Evolutionary conservation across 148 eudicot species (phyloP).

Genomic region (Diospyros lotus): DNA sequence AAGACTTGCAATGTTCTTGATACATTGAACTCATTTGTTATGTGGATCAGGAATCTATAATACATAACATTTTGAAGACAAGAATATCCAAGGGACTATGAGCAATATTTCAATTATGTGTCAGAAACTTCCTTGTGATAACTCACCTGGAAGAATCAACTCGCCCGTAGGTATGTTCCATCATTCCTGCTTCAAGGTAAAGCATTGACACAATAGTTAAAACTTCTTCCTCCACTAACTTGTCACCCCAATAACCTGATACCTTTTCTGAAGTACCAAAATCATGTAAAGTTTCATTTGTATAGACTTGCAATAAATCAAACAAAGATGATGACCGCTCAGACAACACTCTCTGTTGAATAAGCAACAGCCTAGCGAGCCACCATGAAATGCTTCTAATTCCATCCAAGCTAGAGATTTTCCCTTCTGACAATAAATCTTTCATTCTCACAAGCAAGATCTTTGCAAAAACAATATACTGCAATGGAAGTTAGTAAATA

Average conservation of each 20-base stretch:
- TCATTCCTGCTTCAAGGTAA: conserved; percentile 71
- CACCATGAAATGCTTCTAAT: conserved; percentile 76
- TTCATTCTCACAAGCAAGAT: conserved; percentile 57
- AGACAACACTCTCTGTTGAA: conserved; percentile 77
- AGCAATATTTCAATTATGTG: background rate
- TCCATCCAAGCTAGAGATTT: conserved; percentile 28
- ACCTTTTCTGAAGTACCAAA: conserved; percentile 57
- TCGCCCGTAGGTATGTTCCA: conserved; percentile 70
- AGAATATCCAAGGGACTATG: background rate
- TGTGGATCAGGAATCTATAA: background rate
- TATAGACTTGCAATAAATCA: conserved; percentile 70
- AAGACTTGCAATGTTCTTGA: too few species aligned
- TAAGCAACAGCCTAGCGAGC: conserved; percentile 64
- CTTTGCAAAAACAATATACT: conserved; percentile 83
- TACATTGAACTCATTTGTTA: too few species aligned
- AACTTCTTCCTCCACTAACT: conserved; percentile 52
- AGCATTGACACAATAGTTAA: conserved; percentile 55
- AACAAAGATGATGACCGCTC: conserved; percentile 69
- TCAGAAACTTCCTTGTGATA: background rate
- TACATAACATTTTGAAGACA: background rate
- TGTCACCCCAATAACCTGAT: conserved; percentile 56
- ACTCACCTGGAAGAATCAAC: conserved; percentile 66
- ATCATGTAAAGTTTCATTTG: conserved; percentile 43
- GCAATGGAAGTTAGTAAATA: conserved; percentile 16
- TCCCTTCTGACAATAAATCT: conserved; percentile 49